These are phyloP conservation scores for Yamadazyma endophytica DNA, from an alignment of 805 yeast species.

Conservation along the genomic window DNA sequence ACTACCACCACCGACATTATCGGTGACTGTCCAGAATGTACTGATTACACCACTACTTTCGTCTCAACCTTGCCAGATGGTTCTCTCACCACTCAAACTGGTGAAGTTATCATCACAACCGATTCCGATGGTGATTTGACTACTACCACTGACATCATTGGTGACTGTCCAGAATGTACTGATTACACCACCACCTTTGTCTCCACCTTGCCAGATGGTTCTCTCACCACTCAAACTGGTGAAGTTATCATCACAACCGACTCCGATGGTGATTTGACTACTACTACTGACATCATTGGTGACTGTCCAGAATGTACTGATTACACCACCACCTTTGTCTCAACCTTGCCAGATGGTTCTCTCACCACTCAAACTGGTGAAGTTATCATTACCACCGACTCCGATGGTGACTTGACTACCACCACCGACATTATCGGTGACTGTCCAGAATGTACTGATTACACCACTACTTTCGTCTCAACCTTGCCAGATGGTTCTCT, in stretches of 20 bases:
- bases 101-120: slow-evolving; percentile 12
- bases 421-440: slow-evolving; percentile 7
- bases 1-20: slow-evolving; percentile 5
- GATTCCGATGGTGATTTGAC: slow-evolving; percentile 7
- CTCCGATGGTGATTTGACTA: slow-evolving; percentile 8
- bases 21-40: slow-evolving; percentile 9
- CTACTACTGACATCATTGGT: slow-evolving; percentile 9
- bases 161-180: slow-evolving; percentile 6
- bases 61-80: slow-evolving; percentile 9
- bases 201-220: slow-evolving; percentile 8
- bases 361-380: slow-evolving; percentile 9
- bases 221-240: slow-evolving; percentile 9
- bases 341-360: slow-evolving; percentile 7
- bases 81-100: slow-evolving; percentile 8
- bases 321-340: slow-evolving; percentile 4
- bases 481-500: slow-evolving; percentile 10
- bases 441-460: slow-evolving; percentile 5
- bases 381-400: slow-evolving; percentile 8
- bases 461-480: slow-evolving; percentile 13
- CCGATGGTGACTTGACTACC: slow-evolving; percentile 9
- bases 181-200: slow-evolving; percentile 12
- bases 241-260: slow-evolving; percentile 13
- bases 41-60: slow-evolving; percentile 10
- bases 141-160: slow-evolving; percentile 4
- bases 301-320: slow-evolving; percentile 5